phyloP scores from a whole-genome alignment of 257 asterid species.

The Leptodermis oblonga region DNA sequence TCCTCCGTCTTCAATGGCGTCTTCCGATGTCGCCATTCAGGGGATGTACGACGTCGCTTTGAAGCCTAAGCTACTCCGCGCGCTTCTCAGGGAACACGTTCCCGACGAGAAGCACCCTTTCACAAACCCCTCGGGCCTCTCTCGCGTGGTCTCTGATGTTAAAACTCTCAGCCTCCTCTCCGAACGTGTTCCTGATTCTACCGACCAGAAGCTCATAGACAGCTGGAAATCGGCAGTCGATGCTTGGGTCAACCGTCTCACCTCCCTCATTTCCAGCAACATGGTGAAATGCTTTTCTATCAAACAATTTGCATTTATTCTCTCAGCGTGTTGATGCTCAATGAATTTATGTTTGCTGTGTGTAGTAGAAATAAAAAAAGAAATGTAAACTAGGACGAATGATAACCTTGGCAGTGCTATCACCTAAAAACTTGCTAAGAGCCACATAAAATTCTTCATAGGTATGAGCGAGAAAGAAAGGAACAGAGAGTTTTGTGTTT shows the following conservation, averaged over 20 bases:
- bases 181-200: slow-evolving; percentile 35
- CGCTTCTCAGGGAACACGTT: slow-evolving; percentile 56
- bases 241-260: slow-evolving; percentile 69
- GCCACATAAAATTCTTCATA: no score
- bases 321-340: not conserved
- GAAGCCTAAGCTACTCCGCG: slow-evolving; percentile 64
- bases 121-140: slow-evolving; percentile 55
- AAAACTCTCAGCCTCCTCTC: slow-evolving; percentile 56
- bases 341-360: not conserved
- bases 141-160: slow-evolving; percentile 48
- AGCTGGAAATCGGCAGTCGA: slow-evolving; percentile 72
- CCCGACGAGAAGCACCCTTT: slow-evolving; percentile 71
- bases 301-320: not conserved
- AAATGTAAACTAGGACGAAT: not conserved
- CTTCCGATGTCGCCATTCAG: slow-evolving; percentile 20
- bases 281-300: slow-evolving; percentile 37
- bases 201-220: slow-evolving; percentile 35
- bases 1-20: slow-evolving; percentile 38
- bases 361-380: not conserved
- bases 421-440: no score
- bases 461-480: not conserved
- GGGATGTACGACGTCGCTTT: slow-evolving; percentile 42
- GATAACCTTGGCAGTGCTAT: not conserved
- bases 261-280: slow-evolving; percentile 46
- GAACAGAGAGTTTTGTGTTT: not conserved